phyloP scores from a whole-genome alignment of 1,284 basidiomycete species.

The Xanthoconium separans region DNA sequence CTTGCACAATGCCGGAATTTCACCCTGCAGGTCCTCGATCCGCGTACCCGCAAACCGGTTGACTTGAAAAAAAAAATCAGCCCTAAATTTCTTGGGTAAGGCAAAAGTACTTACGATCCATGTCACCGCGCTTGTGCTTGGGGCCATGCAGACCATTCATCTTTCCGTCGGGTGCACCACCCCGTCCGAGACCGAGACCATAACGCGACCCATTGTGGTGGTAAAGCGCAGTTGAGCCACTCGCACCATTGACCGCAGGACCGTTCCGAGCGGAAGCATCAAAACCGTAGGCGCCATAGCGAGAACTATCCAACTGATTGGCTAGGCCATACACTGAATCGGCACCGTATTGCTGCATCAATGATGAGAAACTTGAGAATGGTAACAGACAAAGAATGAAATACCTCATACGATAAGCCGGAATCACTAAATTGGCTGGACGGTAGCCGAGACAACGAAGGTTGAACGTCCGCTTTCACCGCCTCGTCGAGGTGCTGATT shows the following conservation, averaged over 20 bases:
- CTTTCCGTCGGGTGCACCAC: slow-evolving; percentile 59
- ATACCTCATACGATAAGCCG: slow-evolving; percentile 57
- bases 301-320: slow-evolving; percentile 48
- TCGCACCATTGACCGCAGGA: slow-evolving; percentile 46
- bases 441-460: slow-evolving; percentile 65
- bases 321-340: slow-evolving; percentile 61
- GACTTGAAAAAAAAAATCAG: slow-evolving; percentile 45
- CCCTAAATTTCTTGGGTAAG: slow-evolving; percentile 4
- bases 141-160: slow-evolving; percentile 88
- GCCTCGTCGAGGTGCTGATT: slow-evolving; percentile 49
- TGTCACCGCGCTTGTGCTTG: slow-evolving; percentile 91
- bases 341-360: slow-evolving; percentile 49
- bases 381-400: slow-evolving; percentile 9
- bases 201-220: slow-evolving; percentile 77
- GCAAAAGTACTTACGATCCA: slow-evolving; percentile 77
- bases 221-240: slow-evolving; percentile 79
- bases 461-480: slow-evolving; percentile 56
- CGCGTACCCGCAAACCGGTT: slow-evolving; percentile 95
- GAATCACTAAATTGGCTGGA: slow-evolving; percentile 58
- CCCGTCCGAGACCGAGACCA: slow-evolving; percentile 64
- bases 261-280: slow-evolving; percentile 48
- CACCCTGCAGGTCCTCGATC: slow-evolving; percentile 93
- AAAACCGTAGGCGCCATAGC: slow-evolving; percentile 66
- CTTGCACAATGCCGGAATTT: slow-evolving; percentile 93
- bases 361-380: slow-evolving; percentile 12